Percentiles rank a stretch among this genome's conserved stretches.
Evolutionary conservation across 2,329 filamentous ascomycete species (phyloP).

Genomic region (Celoporthe dispersa): DNA sequence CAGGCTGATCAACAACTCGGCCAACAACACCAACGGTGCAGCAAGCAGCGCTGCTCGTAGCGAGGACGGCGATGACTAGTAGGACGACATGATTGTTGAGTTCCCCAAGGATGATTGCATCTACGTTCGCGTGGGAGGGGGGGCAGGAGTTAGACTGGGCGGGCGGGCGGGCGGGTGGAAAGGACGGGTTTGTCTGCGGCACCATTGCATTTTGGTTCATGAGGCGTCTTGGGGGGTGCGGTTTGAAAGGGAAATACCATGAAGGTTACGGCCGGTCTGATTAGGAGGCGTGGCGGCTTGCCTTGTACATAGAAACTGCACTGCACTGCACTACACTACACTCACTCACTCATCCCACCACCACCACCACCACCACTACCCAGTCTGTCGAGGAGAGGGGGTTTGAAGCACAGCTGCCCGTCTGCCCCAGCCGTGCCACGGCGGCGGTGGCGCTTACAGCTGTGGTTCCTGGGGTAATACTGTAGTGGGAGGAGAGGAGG

Average conservation of each 20-base stretch:
- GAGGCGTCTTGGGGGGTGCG: constrained; percentile 25
- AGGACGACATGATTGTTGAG: constrained; percentile 1
- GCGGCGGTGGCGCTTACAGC: not conserved
- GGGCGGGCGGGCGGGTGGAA: not conserved
- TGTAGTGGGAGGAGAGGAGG: not conserved
- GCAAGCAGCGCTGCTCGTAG: constrained; percentile 27
- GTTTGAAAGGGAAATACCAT: constrained; percentile 29
- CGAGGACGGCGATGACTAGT: constrained; percentile 27
- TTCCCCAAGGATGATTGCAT: constrained; percentile 4
- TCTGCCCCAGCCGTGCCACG: not conserved
- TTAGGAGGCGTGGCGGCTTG: not conserved
- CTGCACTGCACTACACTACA: not conserved
- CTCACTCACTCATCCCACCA: not conserved
- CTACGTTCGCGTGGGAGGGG: constrained; percentile 9
- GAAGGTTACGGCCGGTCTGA: constrained; percentile 17
- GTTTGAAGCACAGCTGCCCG: not conserved
- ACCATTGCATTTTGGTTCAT: constrained; percentile 26
- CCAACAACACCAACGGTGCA: constrained; percentile 27
- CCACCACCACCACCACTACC: too few species aligned
- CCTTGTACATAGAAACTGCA: not conserved
- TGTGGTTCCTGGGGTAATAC: not conserved
- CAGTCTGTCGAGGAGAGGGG: not conserved
- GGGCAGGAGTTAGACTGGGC: constrained; percentile 20
- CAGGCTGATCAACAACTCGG: constrained; percentile 64
- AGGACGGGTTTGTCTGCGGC: constrained; percentile 11